Conservation (phyloP, 2,329 filamentous ascomycete genomes). For the Penicillium hordei region DNA sequence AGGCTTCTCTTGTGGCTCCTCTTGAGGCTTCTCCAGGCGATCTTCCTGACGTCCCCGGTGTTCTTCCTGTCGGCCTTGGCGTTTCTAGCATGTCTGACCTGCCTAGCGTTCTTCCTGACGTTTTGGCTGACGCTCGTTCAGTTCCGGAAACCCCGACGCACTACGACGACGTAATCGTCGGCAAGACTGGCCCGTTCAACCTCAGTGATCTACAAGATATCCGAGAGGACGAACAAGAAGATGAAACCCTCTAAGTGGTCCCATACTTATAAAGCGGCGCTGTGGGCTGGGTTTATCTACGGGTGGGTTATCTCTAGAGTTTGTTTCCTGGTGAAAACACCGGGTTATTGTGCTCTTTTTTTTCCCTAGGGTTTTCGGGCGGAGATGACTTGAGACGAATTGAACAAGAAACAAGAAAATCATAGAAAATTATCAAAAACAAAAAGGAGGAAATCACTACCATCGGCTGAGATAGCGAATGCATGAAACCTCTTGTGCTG, state of each 20-base stretch:
- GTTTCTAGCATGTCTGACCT: too few species aligned
- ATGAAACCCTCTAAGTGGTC: not conserved
- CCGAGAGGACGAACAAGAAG: not conserved
- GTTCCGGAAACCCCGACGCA: not conserved
- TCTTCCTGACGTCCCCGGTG: not conserved
- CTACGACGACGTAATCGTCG: not conserved
- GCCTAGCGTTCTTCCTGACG: not conserved
- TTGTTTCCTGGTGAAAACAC: not conserved
- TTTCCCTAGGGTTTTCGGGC: not conserved
- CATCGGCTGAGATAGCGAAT: not conserved
- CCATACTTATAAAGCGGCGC: not conserved
- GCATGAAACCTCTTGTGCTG: not conserved
- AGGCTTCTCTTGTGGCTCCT: not conserved
- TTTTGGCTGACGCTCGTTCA: not conserved
- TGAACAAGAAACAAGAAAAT: not conserved
- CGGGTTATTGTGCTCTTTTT: not conserved
- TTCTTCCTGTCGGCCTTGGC: too few species aligned
- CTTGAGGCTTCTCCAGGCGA: not conserved
- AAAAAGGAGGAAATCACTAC: not conserved
- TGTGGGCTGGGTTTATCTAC: not conserved
- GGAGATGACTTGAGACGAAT: not conserved
- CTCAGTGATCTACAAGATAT: not conserved
- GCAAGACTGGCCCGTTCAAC: not conserved
- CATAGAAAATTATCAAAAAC: not conserved
- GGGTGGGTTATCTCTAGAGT: not conserved